Conservation (phyloP, 345 rosid species). For the Linum trigynum region DNA sequence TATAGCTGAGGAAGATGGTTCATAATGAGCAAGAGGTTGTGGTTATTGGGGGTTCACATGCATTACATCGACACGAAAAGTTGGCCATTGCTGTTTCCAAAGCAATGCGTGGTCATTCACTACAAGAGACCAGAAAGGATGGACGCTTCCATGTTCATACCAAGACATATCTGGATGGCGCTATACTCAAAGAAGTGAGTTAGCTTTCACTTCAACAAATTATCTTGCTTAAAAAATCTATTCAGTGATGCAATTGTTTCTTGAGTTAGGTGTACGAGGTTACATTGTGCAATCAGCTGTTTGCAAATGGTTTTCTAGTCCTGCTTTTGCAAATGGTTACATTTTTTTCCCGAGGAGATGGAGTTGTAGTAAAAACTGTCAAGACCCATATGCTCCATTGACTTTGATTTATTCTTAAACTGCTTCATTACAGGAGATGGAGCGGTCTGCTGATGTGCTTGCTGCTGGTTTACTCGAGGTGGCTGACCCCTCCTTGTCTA, state of each 20-base stretch:
- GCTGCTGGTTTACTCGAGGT: slow-evolving; percentile 97
- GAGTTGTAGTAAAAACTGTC: no score
- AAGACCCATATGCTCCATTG: not conserved
- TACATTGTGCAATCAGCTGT: no score
- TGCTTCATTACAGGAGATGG: slow-evolving; percentile 73
- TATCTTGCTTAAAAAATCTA: no score
- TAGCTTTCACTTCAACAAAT: slow-evolving; percentile 4
- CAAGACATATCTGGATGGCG: slow-evolving; percentile 90
- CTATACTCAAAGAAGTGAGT: slow-evolving; percentile 89
- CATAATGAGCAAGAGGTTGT: slow-evolving; percentile 93
- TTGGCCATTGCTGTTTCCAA: slow-evolving; percentile 92
- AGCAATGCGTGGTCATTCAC: slow-evolving; percentile 95
- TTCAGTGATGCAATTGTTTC: not conserved
- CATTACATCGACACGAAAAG: slow-evolving; percentile 90
- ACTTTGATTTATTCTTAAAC: slow-evolving; percentile 3
- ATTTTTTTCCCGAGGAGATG: no score
- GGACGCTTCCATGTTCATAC: slow-evolving; percentile 96
- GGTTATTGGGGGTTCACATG: slow-evolving; percentile 77
- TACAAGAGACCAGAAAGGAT: slow-evolving; percentile 91
- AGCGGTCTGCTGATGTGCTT: slow-evolving; percentile 87
- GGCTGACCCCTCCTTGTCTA: slow-evolving; percentile 90
- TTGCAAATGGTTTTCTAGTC: no score
- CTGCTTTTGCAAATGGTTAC: no score
- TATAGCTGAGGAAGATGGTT: slow-evolving; percentile 75
- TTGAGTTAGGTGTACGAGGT: no score